Evolutionary conservation across 1,284 basidiomycete genomes (phyloP).

Genomic region (Meira nashicola): DNA sequence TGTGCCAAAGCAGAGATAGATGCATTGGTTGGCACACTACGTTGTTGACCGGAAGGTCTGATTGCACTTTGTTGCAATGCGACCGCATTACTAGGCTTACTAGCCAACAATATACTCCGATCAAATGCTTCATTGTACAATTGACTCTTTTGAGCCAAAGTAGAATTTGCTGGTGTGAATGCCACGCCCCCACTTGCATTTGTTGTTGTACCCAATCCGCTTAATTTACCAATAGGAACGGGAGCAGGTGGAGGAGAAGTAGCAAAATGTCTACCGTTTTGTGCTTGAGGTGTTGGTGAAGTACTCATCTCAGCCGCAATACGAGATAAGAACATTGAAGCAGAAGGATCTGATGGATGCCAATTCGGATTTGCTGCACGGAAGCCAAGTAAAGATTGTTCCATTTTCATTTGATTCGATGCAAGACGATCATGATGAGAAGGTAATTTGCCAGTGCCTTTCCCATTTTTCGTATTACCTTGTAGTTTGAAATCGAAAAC

Average conservation of each 20-base stretch:
- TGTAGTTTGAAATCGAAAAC: conserved; percentile 82
- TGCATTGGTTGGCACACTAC: no score
- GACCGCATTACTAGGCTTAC: conserved; percentile 12
- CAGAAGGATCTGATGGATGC: conserved; percentile 78
- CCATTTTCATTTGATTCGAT: conserved; percentile 64
- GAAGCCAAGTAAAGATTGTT: conserved; percentile 93
- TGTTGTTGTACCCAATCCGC: conserved; percentile 1
- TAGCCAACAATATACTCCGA: conserved; percentile 16
- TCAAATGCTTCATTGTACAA: conserved; percentile 20
- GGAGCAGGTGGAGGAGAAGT: neutral
- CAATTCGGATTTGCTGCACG: conserved; percentile 87
- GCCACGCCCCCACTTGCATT: neutral
- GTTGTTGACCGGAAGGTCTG: neutral
- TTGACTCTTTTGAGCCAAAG: conserved; percentile 16
- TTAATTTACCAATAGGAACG: neutral
- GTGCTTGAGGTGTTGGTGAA: neutral
- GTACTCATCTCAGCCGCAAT: conserved; percentile 62
- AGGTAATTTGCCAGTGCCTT: conserved; percentile 61
- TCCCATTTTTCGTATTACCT: conserved; percentile 60
- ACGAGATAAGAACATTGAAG: conserved; percentile 76
- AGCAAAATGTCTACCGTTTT: neutral
- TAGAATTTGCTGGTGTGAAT: conserved; percentile 19
- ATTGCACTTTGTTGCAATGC: conserved; percentile 9
- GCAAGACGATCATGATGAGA: neutral
- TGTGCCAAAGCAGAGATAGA: no score